These are phyloP conservation scores for Pleurotus ostreatus DNA, from an alignment of 768 basidiomycete genomes.

Conservation along the genomic window DNA sequence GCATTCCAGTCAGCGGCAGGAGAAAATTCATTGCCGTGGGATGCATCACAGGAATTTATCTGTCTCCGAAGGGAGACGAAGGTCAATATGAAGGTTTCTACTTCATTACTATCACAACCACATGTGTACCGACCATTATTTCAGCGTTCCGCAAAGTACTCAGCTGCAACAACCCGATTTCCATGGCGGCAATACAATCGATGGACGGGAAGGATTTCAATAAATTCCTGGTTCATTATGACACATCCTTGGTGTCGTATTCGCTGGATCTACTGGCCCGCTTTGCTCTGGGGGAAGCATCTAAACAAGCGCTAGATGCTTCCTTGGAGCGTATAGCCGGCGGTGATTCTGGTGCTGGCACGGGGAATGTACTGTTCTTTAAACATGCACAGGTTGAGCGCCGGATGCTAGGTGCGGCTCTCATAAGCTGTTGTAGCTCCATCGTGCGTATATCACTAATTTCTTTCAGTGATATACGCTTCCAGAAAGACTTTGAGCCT, in stretches of 20 bases:
- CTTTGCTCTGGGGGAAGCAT: constrained; percentile 46
- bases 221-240: constrained; percentile 64
- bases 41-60: constrained; percentile 68
- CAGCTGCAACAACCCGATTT: constrained; percentile 41
- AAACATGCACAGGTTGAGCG: constrained; percentile 49
- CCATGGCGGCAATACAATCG: constrained; percentile 53
- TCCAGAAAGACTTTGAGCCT: constrained; percentile 58
- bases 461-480: constrained; percentile 59
- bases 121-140: neutral
- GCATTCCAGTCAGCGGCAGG: constrained; percentile 38
- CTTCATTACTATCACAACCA: neutral
- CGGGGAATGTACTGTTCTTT: constrained; percentile 55
- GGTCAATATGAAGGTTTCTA: constrained; percentile 32
- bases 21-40: constrained; percentile 61
- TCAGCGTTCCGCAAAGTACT: constrained; percentile 61
- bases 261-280: constrained; percentile 68
- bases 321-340: constrained; percentile 61
- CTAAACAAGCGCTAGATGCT: constrained; percentile 43
- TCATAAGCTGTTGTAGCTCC: neutral
- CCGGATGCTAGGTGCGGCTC: constrained; percentile 47
- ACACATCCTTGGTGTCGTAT: constrained; percentile 56
- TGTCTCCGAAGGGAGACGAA: constrained; percentile 49
- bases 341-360: constrained; percentile 22
- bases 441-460: neutral
- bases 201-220: constrained; percentile 43